Evolutionary conservation across 2,329 filamentous ascomycete species (phyloP).

Genomic region (Colletotrichum godetiae): DNA sequence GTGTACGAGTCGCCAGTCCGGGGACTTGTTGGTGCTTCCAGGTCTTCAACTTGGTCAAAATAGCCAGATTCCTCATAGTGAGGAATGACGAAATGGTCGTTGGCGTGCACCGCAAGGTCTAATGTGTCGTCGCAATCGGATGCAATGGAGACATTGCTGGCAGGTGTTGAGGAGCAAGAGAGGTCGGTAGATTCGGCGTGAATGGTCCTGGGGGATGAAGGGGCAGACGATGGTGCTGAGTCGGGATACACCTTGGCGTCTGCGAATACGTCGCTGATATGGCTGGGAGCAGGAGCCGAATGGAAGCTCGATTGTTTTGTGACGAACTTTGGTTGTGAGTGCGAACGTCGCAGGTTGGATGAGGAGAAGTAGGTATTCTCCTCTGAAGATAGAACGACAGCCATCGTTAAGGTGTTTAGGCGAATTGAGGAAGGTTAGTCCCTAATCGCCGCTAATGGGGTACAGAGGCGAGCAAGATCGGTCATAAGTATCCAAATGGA

Average conservation of each 20-base stretch:
- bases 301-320: constrained; percentile 55
- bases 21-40: constrained; percentile 64
- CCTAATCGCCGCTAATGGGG: constrained; percentile 25
- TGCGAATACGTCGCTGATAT: constrained; percentile 59
- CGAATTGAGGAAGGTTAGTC: constrained; percentile 33
- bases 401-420: constrained; percentile 53
- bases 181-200: constrained; percentile 65
- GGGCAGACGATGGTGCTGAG: constrained; percentile 63
- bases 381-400: constrained; percentile 67
- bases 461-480: constrained; percentile 11
- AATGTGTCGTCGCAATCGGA: constrained; percentile 64
- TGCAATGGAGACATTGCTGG: constrained; percentile 71
- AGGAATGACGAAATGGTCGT: constrained; percentile 60
- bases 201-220: constrained; percentile 66
- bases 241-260: constrained; percentile 55
- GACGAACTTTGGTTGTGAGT: constrained; percentile 69
- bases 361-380: constrained; percentile 68
- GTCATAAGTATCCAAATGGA: constrained; percentile 21
- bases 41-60: constrained; percentile 58
- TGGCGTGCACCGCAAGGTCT: constrained; percentile 56
- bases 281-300: constrained; percentile 57
- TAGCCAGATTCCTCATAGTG: constrained; percentile 60
- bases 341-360: constrained; percentile 66
- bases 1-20: constrained; percentile 61
- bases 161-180: constrained; percentile 72